These are phyloP conservation scores for Extremus antarcticus DNA, from an alignment of 495 filamentous ascomycete species.

Conservation along the genomic window DNA sequence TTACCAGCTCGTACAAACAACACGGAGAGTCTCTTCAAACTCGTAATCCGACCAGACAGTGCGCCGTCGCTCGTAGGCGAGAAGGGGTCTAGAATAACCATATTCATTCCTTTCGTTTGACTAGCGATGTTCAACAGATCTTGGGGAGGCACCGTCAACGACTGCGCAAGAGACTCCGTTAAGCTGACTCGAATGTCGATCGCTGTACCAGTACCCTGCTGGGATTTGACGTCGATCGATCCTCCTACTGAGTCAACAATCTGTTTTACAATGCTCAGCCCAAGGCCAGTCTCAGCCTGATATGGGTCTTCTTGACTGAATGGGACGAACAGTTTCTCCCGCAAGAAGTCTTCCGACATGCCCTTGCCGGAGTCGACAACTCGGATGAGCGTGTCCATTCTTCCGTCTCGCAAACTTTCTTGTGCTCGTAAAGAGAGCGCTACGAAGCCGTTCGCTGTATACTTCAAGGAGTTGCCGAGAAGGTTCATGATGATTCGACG, in stretches of 20 bases:
- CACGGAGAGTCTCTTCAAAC: background rate
- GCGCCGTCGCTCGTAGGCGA: background rate
- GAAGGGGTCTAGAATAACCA: background rate
- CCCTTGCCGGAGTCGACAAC: conserved; percentile 17
- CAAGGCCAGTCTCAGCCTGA: conserved; percentile 26
- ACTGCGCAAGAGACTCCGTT: background rate
- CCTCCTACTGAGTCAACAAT: conserved; percentile 18
- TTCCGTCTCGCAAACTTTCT: background rate
- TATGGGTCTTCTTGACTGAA: conserved; percentile 28
- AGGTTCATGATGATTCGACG: conserved; percentile 23
- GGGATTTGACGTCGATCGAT: background rate
- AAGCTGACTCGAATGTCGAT: background rate
- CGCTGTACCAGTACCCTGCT: background rate
- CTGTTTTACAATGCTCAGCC: conserved; percentile 25
- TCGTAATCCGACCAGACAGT: background rate
- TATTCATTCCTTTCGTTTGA: background rate
- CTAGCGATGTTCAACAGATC: background rate
- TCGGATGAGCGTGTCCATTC: background rate
- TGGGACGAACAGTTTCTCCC: conserved; percentile 22
- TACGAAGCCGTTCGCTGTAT: conserved; percentile 24
- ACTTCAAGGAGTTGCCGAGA: conserved; percentile 30
- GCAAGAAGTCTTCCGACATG: conserved; percentile 23
- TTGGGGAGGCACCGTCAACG: background rate
- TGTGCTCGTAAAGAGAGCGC: conserved; percentile 5
- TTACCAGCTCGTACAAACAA: background rate